Evolutionary conservation across 2,329 filamentous ascomycete species (phyloP), one percentile per base, ranked within the genome.

Genomic region (Blastomyces emzantsi): DNA sequence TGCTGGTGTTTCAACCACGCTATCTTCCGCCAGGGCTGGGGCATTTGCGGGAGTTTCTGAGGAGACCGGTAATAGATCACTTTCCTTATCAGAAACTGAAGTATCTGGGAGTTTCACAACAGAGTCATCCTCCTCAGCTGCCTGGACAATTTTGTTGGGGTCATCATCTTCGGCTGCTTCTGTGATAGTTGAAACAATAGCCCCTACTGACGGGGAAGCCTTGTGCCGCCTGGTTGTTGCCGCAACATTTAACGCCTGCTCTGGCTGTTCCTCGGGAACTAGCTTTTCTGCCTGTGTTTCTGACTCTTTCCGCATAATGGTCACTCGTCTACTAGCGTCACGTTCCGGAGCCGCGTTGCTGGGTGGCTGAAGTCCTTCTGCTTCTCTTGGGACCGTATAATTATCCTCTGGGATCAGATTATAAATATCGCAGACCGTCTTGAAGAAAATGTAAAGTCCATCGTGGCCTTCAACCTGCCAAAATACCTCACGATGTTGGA

Each of bases 391-490:
- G 55, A 99, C 86, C 65, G 95, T 97, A 78, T 97, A 97, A 73
- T 95, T 97, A 77, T 97, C 94, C 60, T 90, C 87, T 0, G 92
- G 92, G 39, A 99, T 86, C 65, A 97, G 82, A 69, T 89, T 88
- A 76, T 96, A 97, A 69, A 88, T 83, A 74, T 99, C 94, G 76
- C 93, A 97, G 28, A 97, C 92, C 0, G 89, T 94, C 82, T 97
- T 97, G 82, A 97, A 99, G 72, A 99, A 88, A 64, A 96, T 85
- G 74, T 99, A 99, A 13, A 99, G 79, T 0, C 94, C 94, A n/a
- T 90, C 91, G 73, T 92, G 86, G 11, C 85, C 85, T 77, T 99
- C 94, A 1, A 97, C 88, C 51, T 90, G 87, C 92, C 93, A 97
- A 75, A 97, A 99, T 62, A 97, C 90, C 63, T 89, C 89, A 56